These are phyloP conservation scores for Herpetomonas samuelpessoai DNA, from an alignment of 208 protist species.

Conservation along the genomic window DNA sequence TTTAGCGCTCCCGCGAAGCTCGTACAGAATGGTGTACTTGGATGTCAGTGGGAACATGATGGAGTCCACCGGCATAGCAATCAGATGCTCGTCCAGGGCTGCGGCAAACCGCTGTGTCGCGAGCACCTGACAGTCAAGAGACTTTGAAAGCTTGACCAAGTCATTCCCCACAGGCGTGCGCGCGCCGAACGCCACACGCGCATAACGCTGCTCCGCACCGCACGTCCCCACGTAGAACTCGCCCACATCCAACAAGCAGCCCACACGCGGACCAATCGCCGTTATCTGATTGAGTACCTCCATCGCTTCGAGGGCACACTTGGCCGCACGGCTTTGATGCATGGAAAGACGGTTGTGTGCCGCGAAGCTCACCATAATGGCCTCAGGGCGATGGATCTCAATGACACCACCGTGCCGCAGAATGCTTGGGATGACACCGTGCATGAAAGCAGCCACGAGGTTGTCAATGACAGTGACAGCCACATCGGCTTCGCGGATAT, in stretches of 20 bases:
- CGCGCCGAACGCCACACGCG: constrained; percentile 24
- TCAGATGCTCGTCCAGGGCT: constrained; percentile 38
- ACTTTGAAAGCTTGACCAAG: constrained; percentile 35
- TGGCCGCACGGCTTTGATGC: constrained; percentile 55
- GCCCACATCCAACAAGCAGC: constrained; percentile 49
- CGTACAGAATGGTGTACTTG: constrained; percentile 32
- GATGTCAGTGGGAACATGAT: constrained; percentile 19
- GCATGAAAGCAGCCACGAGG: constrained; percentile 32
- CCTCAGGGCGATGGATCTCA: constrained; percentile 51
- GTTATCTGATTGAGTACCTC: constrained; percentile 18
- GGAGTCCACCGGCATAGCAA: constrained; percentile 53
- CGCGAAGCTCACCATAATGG: constrained; percentile 34
- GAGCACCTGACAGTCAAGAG: constrained; percentile 39
- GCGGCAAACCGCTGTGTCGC: constrained; percentile 42
- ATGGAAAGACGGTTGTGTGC: constrained; percentile 45
- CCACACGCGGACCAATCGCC: constrained; percentile 26
- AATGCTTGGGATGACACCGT: constrained; percentile 34
- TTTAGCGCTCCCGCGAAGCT: constrained; percentile 36
- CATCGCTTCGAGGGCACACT: constrained; percentile 48
- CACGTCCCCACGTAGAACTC: constrained; percentile 73
- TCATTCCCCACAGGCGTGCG: constrained; percentile 22
- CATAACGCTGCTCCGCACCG: constrained; percentile 26
- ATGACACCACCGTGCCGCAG: constrained; percentile 55
- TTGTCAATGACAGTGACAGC: constrained; percentile 20
- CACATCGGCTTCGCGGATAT: constrained; percentile 28